Conservation (phyloP, 2,329 filamentous ascomycete genomes). For the Rutstroemia sp. region DNA sequence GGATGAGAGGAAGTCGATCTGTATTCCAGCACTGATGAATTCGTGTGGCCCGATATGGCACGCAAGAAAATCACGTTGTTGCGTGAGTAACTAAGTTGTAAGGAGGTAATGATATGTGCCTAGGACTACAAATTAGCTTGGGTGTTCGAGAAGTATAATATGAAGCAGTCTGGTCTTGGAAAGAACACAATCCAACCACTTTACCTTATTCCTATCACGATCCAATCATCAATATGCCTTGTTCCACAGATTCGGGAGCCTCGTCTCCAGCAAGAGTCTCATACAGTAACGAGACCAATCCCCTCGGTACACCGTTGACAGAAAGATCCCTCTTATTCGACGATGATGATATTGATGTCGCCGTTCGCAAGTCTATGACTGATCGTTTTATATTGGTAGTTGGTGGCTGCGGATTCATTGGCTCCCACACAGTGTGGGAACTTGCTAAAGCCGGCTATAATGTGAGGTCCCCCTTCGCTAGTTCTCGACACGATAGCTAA, state of each 20-base stretch:
- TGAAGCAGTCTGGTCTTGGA: not conserved
- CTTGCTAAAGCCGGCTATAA: conserved; percentile 41
- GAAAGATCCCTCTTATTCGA: conserved; percentile 21
- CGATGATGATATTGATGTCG: conserved; percentile 16
- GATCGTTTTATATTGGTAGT: conserved; percentile 34
- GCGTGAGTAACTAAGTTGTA: not conserved
- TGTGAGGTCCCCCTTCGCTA: conserved; percentile 9
- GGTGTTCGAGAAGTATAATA: conserved; percentile 4
- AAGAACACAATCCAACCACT: not conserved
- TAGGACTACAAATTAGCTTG: conserved; percentile 5
- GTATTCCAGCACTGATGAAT: not conserved
- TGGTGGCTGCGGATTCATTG: conserved; percentile 41
- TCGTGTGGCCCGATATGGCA: conserved; percentile 4
- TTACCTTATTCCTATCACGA: conserved; percentile 9
- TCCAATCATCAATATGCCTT: conserved; percentile 10
- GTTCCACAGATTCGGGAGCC: conserved; percentile 17
- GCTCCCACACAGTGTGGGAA: conserved; percentile 42
- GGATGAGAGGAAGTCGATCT: conserved; percentile 1
- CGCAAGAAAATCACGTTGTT: conserved; percentile 5
- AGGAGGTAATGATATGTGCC: not conserved
- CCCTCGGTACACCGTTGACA: conserved; percentile 20
- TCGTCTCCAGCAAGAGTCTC: conserved; percentile 17
- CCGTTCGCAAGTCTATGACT: conserved; percentile 10
- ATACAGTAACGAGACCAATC: conserved; percentile 16
- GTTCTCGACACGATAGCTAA: not conserved